A percentile compares a stretch with the other conserved stretches of the same genome.
These are phyloP conservation scores for Pogostemon cablin DNA, from an alignment of 257 asterid genomes.

Conservation along the genomic window DNA sequence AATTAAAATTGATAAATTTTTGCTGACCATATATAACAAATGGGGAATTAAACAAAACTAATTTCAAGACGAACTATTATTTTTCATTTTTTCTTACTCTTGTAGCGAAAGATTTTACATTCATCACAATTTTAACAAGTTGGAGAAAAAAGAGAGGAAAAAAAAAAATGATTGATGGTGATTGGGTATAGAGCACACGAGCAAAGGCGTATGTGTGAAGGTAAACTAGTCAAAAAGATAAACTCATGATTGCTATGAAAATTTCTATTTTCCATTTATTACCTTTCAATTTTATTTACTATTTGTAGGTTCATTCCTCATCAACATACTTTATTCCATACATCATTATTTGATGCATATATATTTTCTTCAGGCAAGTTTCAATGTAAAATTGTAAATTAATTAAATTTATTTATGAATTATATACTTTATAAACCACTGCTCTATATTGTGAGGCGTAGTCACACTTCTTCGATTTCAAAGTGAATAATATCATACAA, in stretches of 20 bases:
- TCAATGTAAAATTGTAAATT: no score
- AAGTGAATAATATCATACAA: no score
- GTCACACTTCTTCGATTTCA: no score
- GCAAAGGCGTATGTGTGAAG: constrained; percentile 39
- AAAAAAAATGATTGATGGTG: constrained; percentile 9
- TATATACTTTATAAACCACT: no score
- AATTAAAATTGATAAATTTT: constrained; percentile 22
- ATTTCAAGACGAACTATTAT: no score
- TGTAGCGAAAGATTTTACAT: no score
- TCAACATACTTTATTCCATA: constrained; percentile 23
- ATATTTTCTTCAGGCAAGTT: no score
- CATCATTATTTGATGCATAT: not conserved
- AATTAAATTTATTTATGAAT: no score
- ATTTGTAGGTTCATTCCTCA: constrained; percentile 14
- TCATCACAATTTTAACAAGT: no score
- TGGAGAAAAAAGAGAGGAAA: not conserved
- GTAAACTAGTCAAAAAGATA: constrained; percentile 40
- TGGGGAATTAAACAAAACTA: not conserved
- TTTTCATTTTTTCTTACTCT: no score
- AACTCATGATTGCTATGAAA: constrained; percentile 42
- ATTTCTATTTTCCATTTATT: constrained; percentile 15
- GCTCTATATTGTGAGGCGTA: no score
- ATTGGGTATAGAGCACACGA: constrained; percentile 40
- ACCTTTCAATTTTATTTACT: constrained; percentile 1
- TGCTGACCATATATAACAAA: constrained; percentile 8